Evolutionary conservation across 2,329 filamentous ascomycete genomes (phyloP).

Genomic region (Cercospora sp.): DNA sequence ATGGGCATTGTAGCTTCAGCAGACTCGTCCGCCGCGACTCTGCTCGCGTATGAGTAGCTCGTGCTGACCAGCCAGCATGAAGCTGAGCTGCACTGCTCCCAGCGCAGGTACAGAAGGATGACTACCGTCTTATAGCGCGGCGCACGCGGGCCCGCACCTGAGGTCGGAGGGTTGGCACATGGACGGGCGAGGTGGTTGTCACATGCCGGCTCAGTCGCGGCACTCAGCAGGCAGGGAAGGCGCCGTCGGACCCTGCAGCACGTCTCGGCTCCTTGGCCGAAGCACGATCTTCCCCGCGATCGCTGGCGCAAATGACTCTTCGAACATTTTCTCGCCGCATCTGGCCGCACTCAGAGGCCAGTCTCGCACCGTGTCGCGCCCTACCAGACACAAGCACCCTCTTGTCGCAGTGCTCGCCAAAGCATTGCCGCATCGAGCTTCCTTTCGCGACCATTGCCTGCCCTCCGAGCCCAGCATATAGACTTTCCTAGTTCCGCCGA

Average conservation of each 20-base stretch:
- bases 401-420: neutral
- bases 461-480: slow-evolving; percentile 4
- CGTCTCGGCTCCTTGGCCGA: neutral
- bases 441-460: neutral
- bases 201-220: neutral
- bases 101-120: neutral
- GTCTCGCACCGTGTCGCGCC: neutral
- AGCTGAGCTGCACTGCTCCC: neutral
- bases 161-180: neutral
- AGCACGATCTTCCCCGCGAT: slow-evolving; percentile 8
- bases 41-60: neutral
- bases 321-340: slow-evolving; percentile 11
- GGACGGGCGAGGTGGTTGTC: neutral
- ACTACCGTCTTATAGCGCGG: neutral
- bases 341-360: neutral
- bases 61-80: neutral
- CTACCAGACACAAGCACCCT: neutral
- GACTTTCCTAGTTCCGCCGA: slow-evolving; percentile 13
- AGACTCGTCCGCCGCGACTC: slow-evolving; percentile 4
- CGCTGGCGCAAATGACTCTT: slow-evolving; percentile 6
- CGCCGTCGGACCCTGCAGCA: slow-evolving; percentile 1
- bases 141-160: neutral
- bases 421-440: neutral
- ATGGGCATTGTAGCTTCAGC: neutral
- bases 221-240: neutral